Base-by-base conservation (phyloP, 768 basidiomycete genomes). In the Boletus huronensis region DNA sequence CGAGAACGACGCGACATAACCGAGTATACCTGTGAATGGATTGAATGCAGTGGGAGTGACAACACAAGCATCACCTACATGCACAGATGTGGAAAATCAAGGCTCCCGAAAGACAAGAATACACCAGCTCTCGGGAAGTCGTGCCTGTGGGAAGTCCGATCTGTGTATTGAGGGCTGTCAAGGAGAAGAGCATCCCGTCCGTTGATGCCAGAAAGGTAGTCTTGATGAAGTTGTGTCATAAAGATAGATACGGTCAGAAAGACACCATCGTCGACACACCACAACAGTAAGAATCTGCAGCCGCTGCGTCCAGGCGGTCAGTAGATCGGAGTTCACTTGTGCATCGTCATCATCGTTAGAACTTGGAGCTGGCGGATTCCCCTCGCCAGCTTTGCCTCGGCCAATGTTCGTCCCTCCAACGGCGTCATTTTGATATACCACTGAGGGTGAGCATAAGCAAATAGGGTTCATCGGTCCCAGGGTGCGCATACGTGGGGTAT, bases 61-160 rank as follows among this genome's bases (percentile, higher is more conserved):
- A 16, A 54, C 3, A 29, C 6, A 32, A 25, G 51, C 54, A 21
- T 32, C 16, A 60, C 69, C 23, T 38, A 69, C 69, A 6, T 48
- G 69, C 63, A 57, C 60, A 69, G 9, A 72, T 45, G 26, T 72
- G 69, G 44, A 70, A 67, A 32, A 72, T 46, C 39, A 70, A 48
- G 23, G 70, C 69, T 5, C 70, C 70, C 6, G 67, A 40, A 43
- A 70, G 65, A 49, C 64, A 67, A 13, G 61, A 32, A 55, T 70
- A 69, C 23, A 72, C 49, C 16, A 71, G 28, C 25, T 71, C 60
- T 34, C 62, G 64, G 17, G 58, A 31, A 1, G 48, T n/a, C 0
- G 26, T 23, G 40, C 55, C 41, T 5, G 59, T 3, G 23, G 60
- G 14, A 14, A 34, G 1, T 13, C 58, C 61, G 3, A 63, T 58